Conservation (phyloP, 495 filamentous ascomycete species). For the Aspergillus sclerotioniger region DNA sequence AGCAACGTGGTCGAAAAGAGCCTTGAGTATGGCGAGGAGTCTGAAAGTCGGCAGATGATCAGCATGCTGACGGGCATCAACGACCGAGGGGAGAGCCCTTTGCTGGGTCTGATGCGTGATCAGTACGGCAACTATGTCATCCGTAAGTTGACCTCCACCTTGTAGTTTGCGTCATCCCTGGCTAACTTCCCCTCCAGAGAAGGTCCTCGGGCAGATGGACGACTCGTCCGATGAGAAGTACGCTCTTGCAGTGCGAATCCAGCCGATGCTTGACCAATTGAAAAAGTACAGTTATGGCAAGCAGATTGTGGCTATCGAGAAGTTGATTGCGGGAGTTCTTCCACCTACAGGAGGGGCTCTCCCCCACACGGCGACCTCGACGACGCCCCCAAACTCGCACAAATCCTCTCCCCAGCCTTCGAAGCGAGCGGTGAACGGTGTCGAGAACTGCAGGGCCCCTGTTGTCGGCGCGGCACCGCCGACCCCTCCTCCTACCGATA, state of each 20-base stretch:
- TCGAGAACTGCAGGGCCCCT: conserved; percentile 30
- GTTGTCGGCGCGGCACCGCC: conserved; percentile 41
- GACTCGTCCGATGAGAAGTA: conserved; percentile 55
- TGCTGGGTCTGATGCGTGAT: conserved; percentile 81
- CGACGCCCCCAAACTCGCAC: conserved; percentile 46
- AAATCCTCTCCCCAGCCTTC: conserved; percentile 46
- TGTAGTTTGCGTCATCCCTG: background rate
- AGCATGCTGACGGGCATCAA: conserved; percentile 57
- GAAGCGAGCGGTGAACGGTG: conserved; percentile 34
- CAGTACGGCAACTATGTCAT: conserved; percentile 96
- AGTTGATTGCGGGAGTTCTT: conserved; percentile 51
- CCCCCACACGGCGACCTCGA: conserved; percentile 32
- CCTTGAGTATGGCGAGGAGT: conserved; percentile 67
- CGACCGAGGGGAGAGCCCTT: conserved; percentile 62
- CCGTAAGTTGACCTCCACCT: conserved; percentile 60
- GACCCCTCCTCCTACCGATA: conserved; percentile 46
- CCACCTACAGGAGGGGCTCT: conserved; percentile 23
- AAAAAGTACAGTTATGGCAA: conserved; percentile 77
- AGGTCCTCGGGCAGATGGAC: conserved; percentile 69
- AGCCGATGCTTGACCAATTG: conserved; percentile 66
- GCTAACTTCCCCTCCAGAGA: conserved; percentile 55
- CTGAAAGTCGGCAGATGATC: conserved; percentile 72
- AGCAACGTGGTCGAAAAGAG: conserved; percentile 98
- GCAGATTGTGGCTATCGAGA: conserved; percentile 72
- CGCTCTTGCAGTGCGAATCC: conserved; percentile 67